A percentile compares a stretch with the other conserved stretches of the same genome.
Conservation (phyloP, 495 filamentous ascomycete species). For the Xylaria bambusicola region DNA sequence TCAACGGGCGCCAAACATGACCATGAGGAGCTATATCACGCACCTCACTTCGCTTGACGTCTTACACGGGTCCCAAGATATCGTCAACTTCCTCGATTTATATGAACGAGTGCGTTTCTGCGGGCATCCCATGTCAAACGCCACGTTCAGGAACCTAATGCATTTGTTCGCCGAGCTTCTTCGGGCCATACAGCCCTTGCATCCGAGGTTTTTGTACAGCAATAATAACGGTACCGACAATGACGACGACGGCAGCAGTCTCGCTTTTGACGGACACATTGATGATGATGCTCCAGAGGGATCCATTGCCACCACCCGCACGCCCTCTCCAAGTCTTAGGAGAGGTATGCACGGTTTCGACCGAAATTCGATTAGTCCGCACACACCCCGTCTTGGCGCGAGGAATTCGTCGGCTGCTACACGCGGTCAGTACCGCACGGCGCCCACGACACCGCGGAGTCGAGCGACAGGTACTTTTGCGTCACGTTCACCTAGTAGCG, state of each 20-base stretch:
- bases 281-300: conserved; percentile 48
- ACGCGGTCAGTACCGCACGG: conserved; percentile 47
- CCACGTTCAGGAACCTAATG: conserved; percentile 81
- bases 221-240: too few species aligned
- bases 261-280: conserved; percentile 45
- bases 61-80: conserved; percentile 58
- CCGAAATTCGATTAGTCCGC: conserved; percentile 26
- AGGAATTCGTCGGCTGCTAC: conserved; percentile 42
- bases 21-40: conserved; percentile 75
- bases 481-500: conserved; percentile 35
- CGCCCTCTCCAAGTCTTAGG: conserved; percentile 25
- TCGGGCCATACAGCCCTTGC: conserved; percentile 68
- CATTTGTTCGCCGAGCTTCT: conserved; percentile 81
- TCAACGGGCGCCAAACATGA: conserved; percentile 70
- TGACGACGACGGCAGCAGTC: conserved; percentile 30
- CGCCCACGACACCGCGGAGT: conserved; percentile 55
- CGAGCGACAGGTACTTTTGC: conserved; percentile 24
- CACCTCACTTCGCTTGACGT: conserved; percentile 69
- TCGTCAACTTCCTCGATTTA: conserved; percentile 63
- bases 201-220: conserved; percentile 50
- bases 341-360: conserved; percentile 26
- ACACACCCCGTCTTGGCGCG: conserved; percentile 24
- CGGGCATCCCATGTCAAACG: conserved; percentile 53
- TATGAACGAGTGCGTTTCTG: conserved; percentile 90
- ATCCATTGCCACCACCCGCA: conserved; percentile 24